Evolutionary conservation across 352 stramenopile genomes (phyloP).

Genomic region (Phytophthora pinifolia): DNA sequence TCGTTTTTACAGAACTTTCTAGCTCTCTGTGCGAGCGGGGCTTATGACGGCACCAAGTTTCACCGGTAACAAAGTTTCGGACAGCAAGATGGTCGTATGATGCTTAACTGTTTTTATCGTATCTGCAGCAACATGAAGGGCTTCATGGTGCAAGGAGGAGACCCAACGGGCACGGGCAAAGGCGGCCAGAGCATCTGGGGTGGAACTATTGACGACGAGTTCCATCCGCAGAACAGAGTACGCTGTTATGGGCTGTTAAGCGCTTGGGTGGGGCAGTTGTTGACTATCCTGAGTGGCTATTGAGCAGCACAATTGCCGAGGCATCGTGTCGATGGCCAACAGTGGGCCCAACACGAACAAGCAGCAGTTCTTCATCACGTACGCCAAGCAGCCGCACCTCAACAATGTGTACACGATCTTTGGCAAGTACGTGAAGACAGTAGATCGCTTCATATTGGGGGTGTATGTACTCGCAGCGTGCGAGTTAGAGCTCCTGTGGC

Average conservation of each 20-base stretch:
- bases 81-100: too few species aligned
- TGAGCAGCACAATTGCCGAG: slow-evolving; percentile 82
- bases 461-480: slow-evolving; percentile 13
- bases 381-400: slow-evolving; percentile 95
- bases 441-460: not conserved
- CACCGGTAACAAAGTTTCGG: slow-evolving; percentile 60
- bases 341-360: slow-evolving; percentile 92
- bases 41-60: slow-evolving; percentile 91
- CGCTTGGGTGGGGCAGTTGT: not conserved
- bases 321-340: slow-evolving; percentile 94
- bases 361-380: slow-evolving; percentile 99
- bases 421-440: slow-evolving; percentile 74
- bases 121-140: slow-evolving; percentile 77
- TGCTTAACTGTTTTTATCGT: too few species aligned
- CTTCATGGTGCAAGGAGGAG: slow-evolving; percentile 90
- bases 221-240: slow-evolving; percentile 87
- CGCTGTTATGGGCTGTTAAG: not conserved
- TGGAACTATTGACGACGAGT: slow-evolving; percentile 90
- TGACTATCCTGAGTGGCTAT: slow-evolving; percentile 15
- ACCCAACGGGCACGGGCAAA: slow-evolving; percentile 91
- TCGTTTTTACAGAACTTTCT: slow-evolving; percentile 93
- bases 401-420: slow-evolving; percentile 99
- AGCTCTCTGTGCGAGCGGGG: slow-evolving; percentile 91
- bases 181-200: slow-evolving; percentile 91
- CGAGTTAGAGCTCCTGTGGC: slow-evolving; percentile 15